Base-by-base conservation (phyloP, 2,329 filamentous ascomycete genomes). In the Lachnellula hyalina region DNA sequence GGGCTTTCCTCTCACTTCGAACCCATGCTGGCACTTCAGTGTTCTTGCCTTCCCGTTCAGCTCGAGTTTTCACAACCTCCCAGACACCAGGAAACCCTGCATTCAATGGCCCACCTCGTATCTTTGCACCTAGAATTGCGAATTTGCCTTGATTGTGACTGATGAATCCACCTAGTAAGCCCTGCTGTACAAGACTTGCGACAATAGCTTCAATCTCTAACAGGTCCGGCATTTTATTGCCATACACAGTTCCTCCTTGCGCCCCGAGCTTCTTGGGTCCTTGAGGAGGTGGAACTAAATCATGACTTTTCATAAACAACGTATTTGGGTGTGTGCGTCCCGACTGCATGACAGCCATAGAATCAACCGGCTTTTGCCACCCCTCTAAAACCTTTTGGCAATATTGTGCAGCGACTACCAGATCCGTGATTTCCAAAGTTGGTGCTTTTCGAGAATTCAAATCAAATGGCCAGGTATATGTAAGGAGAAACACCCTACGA, bases 91-190 rank as follows among this genome's bases (percentile, higher is more conserved):
- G 91, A 75, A 93, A 96, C 0, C 89, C 89, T 1, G 86, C 87
- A 35, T 76, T 76, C 19, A 89, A 71, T 0, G 86, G 80, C 23
- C 82, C 80, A 4, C 80, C 81, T 60, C 80, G 81, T 56, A 79
- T 79, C 75, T 85, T 87, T 23, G 88, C 84, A 2, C 92, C 91
- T 51, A 87, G 83, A 44, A 96, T 89, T 12, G 90, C 91, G 66
- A 96, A 91, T 48, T 88, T 85, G 44, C 81, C 80, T 66, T 85
- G 84, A 25, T 81, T 81, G 65, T 95, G 90, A 15, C 88, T 89
- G 28, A 96, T 80, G 66, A 92, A 96, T 1, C 92, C 93, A 62
- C 86, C 84, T 68, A 96, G 77, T 23, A 96, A 75, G 0, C 88
- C 89, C 70, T 96, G 89, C 49, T 87, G 83, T 19, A 95, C 81